Conservation (phyloP, 192 early-diverging fungal genomes). For the Phlyctochytrium planicorne region DNA sequence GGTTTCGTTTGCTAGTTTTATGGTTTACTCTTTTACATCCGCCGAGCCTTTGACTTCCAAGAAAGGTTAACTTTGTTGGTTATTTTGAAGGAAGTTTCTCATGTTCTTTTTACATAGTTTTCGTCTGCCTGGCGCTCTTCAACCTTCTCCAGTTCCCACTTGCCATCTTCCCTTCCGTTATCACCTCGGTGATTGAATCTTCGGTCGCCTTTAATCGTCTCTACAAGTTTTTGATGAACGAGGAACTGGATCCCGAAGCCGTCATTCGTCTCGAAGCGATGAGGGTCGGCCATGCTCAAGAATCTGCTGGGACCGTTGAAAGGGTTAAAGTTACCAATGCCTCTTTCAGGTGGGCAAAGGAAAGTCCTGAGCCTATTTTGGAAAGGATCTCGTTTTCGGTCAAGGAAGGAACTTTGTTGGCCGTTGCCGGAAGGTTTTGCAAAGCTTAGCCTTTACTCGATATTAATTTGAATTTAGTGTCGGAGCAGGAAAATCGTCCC, state of each 20-base stretch:
- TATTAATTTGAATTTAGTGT: constrained; percentile 37
- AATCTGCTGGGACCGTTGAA: too few species aligned
- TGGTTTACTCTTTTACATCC: constrained; percentile 68
- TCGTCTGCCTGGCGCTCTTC: constrained; percentile 89
- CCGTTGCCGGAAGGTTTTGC: constrained; percentile 39
- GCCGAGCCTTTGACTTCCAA: constrained; percentile 57
- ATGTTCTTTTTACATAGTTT: constrained; percentile 58
- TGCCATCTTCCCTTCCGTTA: constrained; percentile 76
- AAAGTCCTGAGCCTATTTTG: constrained; percentile 29
- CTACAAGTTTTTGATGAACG: constrained; percentile 71
- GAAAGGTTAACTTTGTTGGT: constrained; percentile 36
- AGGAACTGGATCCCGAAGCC: constrained; percentile 75
- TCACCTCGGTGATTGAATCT: constrained; percentile 76
- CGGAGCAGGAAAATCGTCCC: constrained; percentile 74
- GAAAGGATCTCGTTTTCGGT: constrained; percentile 54
- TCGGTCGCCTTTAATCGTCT: constrained; percentile 82
- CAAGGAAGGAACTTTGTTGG: constrained; percentile 52
- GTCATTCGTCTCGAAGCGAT: too few species aligned
- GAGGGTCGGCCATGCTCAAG: too few species aligned
- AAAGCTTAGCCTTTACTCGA: constrained; percentile 8
- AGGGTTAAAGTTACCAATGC: too few species aligned
- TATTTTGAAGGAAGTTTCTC: not conserved
- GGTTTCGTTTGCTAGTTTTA: constrained; percentile 82
- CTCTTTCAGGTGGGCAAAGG: constrained; percentile 47
- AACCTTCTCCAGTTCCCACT: constrained; percentile 90